A percentile compares a stretch with the other conserved stretches of the same genome.
Conservation (phyloP, 1,284 basidiomycete species). For the Cryptococcus hybrid region DNA sequence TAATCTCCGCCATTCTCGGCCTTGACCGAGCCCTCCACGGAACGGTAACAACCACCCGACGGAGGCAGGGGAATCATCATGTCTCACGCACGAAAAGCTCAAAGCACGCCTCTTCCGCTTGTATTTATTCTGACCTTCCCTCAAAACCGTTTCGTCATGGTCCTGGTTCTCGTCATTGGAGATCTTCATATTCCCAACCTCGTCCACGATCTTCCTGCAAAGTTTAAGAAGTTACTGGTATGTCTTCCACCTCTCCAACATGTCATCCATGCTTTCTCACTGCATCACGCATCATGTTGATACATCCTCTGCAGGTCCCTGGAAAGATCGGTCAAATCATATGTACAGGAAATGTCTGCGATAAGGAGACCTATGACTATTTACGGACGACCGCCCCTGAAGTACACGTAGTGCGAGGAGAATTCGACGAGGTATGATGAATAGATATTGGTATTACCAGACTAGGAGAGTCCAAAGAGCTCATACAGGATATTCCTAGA, state of each 20-base stretch:
- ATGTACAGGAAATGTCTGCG: constrained; percentile 96
- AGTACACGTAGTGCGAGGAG: constrained; percentile 87
- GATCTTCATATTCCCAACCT: constrained; percentile 90
- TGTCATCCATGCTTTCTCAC: background rate
- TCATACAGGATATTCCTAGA: constrained; percentile 13
- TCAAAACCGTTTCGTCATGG: constrained; percentile 52
- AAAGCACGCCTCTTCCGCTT: no score
- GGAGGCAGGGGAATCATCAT: no score
- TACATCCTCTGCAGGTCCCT: constrained; percentile 55
- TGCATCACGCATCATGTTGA: background rate
- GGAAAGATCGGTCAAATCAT: constrained; percentile 99
- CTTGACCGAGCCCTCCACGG: no score
- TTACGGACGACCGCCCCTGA: constrained; percentile 95
- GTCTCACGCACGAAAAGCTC: no score
- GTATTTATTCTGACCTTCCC: no score
- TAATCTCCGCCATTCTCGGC: no score
- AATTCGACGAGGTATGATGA: constrained; percentile 82
- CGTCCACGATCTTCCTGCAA: constrained; percentile 83
- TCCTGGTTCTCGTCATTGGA: constrained; percentile 89
- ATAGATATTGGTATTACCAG: background rate
- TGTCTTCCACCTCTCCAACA: background rate
- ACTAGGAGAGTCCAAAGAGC: background rate
- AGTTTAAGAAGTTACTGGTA: constrained; percentile 94
- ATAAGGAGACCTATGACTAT: constrained; percentile 96
- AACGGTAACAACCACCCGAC: no score